Evolutionary conservation across 2,329 filamentous ascomycete species (phyloP), one percentile per base, ranked within the genome.

Genomic region (Orbilia ellipsospora): DNA sequence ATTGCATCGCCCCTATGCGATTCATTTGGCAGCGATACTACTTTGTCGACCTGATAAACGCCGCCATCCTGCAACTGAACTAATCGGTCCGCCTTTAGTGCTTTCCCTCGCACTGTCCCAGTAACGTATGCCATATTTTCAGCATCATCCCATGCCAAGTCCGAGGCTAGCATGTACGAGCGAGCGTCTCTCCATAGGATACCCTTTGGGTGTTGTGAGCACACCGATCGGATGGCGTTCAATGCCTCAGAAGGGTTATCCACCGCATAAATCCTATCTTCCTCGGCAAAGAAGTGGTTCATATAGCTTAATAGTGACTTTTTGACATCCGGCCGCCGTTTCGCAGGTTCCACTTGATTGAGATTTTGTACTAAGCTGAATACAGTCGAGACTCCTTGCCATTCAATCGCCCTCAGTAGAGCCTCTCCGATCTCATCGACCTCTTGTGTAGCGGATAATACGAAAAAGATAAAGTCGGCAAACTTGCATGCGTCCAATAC

Each of bases 51-150:
- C 83, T 97, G 93, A 81, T 94, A 97, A 67, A 93, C 90, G 40
- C 95, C 95, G 92, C 93, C 97, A 77, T 97, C 94, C 48, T 94
- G 94, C 60, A 99, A 86, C 80, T 98, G 94, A 4, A 97, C 88
- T 48, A 99, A 85, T 72, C 95, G 89, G 82, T 99, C 93, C 2
- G 93, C 91, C 81, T 97, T 98, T 62, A 99, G 82, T 7, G 91
- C 90, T 80, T 89, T 92, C 40, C 95, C 95, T 80, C 95, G 88
- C 28, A 98, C 89, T 2, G 95, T 88, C 78, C 95, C 95, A 0
- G 92, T 96, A 50, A 99, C 81, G 36, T 75, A 75, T 6, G 94
- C 84, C 7, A 92, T 91, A 50, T 89, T 84, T n/a, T 87, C 86
- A 0, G 86, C 85, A 28, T 88, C 85, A 10, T 88, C 86, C 86